Conservation (phyloP, 352 stramenopile species). For the Globisporangium iwayamae region DNA sequence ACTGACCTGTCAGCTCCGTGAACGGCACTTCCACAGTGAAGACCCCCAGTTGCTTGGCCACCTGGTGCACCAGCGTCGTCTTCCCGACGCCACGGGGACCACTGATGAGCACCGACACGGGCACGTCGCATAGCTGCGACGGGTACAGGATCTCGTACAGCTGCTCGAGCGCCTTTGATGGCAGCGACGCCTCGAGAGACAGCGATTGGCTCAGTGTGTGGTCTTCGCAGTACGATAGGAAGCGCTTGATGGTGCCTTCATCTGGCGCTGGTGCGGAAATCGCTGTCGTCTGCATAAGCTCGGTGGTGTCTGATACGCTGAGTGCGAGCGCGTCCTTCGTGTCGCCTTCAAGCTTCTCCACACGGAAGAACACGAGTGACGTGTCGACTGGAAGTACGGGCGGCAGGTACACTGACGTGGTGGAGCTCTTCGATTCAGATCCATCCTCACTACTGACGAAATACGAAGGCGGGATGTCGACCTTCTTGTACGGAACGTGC, state of each 20-base stretch:
- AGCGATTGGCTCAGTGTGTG: slow-evolving; percentile 1
- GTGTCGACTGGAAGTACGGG: slow-evolving; percentile 56
- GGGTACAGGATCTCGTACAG: slow-evolving; percentile 71
- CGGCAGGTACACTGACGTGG: slow-evolving; percentile 28
- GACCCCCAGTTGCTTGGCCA: slow-evolving; percentile 63
- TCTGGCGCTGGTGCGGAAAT: slow-evolving; percentile 47
- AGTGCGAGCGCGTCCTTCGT: slow-evolving; percentile 31
- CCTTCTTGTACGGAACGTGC: slow-evolving; percentile 37
- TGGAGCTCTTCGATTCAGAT: neutral
- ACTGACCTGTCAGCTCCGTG: slow-evolving; percentile 66
- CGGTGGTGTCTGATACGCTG: slow-evolving; percentile 54
- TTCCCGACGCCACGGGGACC: slow-evolving; percentile 71
- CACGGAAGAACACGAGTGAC: slow-evolving; percentile 72
- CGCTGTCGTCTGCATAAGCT: slow-evolving; percentile 63
- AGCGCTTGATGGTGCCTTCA: slow-evolving; percentile 52
- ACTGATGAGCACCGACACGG: slow-evolving; percentile 67
- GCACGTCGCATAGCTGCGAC: slow-evolving; percentile 58
- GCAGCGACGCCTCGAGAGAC: slow-evolving; percentile 25
- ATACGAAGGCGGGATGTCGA: slow-evolving; percentile 38
- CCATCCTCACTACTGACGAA: slow-evolving; percentile 7
- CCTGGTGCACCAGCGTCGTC: slow-evolving; percentile 62
- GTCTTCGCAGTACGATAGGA: slow-evolving; percentile 27
- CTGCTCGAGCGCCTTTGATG: slow-evolving; percentile 34
- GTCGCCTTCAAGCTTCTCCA: slow-evolving; percentile 47
- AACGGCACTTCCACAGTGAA: slow-evolving; percentile 73